Conservation (phyloP, 2,329 filamentous ascomycete species). For the Pochonia chlamydosporia region DNA sequence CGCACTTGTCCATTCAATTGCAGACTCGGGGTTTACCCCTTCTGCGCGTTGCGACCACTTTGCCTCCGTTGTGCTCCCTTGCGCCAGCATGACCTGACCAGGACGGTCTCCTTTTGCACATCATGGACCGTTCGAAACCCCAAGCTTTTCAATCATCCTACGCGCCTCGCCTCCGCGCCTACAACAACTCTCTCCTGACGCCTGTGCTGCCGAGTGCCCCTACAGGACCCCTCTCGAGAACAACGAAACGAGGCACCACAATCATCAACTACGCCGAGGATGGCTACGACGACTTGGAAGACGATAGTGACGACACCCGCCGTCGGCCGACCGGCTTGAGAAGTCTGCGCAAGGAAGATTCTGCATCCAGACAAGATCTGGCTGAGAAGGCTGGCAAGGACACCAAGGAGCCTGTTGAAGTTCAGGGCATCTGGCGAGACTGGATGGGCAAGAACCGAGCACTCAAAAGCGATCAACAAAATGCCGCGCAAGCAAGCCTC, state of each 20-base stretch:
- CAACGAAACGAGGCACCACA: constrained; percentile 94
- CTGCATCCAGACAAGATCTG: constrained; percentile 53
- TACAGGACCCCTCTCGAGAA: constrained; percentile 65
- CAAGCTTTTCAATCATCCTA: constrained; percentile 90
- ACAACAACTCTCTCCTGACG: constrained; percentile 86
- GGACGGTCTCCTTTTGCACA: constrained; percentile 17
- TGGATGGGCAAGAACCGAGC: constrained; percentile 77
- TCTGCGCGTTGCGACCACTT: neutral
- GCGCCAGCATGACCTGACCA: constrained; percentile 25
- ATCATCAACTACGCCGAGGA: constrained; percentile 98
- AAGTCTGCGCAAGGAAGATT: constrained; percentile 74
- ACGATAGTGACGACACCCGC: constrained; percentile 69
- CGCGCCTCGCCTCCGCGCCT: constrained; percentile 81
- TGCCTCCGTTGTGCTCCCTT: constrained; percentile 5
- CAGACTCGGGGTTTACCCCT: neutral
- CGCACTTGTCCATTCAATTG: neutral
- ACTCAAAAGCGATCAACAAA: constrained; percentile 53
- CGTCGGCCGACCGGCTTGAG: constrained; percentile 79
- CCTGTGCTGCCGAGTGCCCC: constrained; percentile 69
- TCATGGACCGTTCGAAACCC: constrained; percentile 53
- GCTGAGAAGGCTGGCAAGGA: constrained; percentile 81
- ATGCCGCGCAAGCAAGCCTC: constrained; percentile 63
- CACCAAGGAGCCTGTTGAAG: constrained; percentile 66
- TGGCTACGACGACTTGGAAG: constrained; percentile 74
- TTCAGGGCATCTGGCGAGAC: constrained; percentile 89